Evolutionary conservation across 2,329 filamentous ascomycete species (phyloP), one percentile per base, ranked within the genome.

Genomic region (Geosmithia flava): DNA sequence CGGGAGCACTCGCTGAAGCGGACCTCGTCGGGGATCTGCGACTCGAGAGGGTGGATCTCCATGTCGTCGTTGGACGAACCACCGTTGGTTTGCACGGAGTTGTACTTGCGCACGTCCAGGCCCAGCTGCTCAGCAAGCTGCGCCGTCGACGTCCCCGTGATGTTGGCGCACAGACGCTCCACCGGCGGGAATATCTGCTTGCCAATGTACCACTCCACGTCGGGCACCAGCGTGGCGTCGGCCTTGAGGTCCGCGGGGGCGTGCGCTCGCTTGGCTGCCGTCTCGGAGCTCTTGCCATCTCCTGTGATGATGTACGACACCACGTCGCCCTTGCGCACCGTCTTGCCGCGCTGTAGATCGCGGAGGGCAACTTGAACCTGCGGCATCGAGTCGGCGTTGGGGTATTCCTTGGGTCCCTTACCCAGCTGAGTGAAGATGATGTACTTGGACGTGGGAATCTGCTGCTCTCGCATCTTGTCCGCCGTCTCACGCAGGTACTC

Each of bases 111-210:
- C 23, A 87, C 81, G 63, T 98, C 93, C 23, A 98, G 81, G 2
- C 93, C 93, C 15, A 98, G 79, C 62, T 93, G 95, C 62, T 96
- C 90, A 2, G 93, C 93, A 10, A 98, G 76, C 54, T 90, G 83
- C 2, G 87, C 80, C 7, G 91, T 85, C 53, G 95, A 94, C 2
- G 93, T 98, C 50, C 93, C 93, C 15, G 80, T 80, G 58, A 98
- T 96, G 51, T 95, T 95, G 52, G 91, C 93, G 62, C 93, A 98
- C 20, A 98, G 81, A 75, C 93, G 87, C 69, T 98, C 93, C 23
- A 98, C 93, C 0, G 93, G 93, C 11, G 93, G 93, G 67, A 98
- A 88, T 50, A 98, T 96, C 66, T 98, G 93, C 71, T 98, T 98
- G 70, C 88, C 85, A 40, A 98, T 80, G 64, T 98, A 98, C 78